Base-by-base conservation (phyloP, 2,329 filamentous ascomycete genomes). In the Fusarium sp. region DNA sequence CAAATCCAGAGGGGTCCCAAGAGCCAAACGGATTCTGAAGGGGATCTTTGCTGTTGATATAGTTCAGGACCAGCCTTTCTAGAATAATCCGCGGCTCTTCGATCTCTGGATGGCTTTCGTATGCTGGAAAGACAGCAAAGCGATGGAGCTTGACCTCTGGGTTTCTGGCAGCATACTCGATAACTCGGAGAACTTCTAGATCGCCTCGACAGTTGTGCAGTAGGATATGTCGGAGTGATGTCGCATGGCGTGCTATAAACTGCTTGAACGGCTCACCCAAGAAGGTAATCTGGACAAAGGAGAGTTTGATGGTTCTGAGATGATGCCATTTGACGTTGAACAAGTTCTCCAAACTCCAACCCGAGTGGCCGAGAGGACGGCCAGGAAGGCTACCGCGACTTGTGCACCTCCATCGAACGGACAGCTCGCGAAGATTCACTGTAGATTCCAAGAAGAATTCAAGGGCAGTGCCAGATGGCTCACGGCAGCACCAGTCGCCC, bases 351-450 rank as follows among this genome's bases (percentile, higher is more conserved):
- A 38, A 17, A 9, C 19, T 17, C 36, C 36, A 38, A 11, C 17
- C 17, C 8, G 36, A 38, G 36, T 38, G 17, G 8, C 6, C 13
- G 17, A 21, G 36, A 10, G 36, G 36, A 38, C 36, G 36, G 6
- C 43, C 7, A 9, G 3, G 21, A 46, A 31, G 14, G 10, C 14
- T 25, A 17, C 13, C 2, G 13, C 41, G 4, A 14, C 45, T 6
- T 4, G 21, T 38, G 6, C 32, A 32, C n/a, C 32, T 56, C 21
- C 38, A 57, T 15, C 45, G 14, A 7, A 57, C 6, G 2, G 52
- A 57, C n/a, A 57, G 9, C 10, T 57, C 45, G 9, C 19, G 38
- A 5, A 57, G 25, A 2, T 27, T 50, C n/a, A n/a, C n/a, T 10
- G 27, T 39, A 13, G 27, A 32, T 7, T 9, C 13, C 3, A 56